phyloP scores from a whole-genome alignment of 140 eudicot species.

The Anethum foeniculum region DNA sequence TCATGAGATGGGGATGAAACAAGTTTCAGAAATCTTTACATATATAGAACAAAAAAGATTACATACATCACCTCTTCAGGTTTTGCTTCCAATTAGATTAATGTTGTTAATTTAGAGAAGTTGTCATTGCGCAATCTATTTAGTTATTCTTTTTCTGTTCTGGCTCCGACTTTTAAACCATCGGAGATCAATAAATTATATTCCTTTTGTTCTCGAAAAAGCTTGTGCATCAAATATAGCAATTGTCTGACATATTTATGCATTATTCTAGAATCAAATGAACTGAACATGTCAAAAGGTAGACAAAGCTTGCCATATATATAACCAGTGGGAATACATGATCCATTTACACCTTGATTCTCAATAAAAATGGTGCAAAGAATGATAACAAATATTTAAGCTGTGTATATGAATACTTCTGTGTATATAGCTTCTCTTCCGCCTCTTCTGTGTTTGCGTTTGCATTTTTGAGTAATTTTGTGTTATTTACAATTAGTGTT shows the following conservation, averaged over 20 bases:
- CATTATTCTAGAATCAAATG: not conserved
- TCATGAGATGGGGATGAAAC: conserved; percentile 71
- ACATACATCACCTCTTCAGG: conserved; percentile 6
- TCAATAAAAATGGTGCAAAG: not conserved
- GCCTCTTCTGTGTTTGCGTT: too few species aligned
- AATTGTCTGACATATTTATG: not conserved
- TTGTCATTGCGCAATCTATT: too few species aligned
- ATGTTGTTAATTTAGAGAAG: too few species aligned
- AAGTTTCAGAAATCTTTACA: not conserved
- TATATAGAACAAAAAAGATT: not conserved
- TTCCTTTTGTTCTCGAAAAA: not conserved
- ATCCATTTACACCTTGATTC: conserved; percentile 8
- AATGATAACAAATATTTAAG: not conserved
- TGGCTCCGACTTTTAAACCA: not conserved
- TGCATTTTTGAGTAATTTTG: too few species aligned
- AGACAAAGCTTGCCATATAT: not conserved
- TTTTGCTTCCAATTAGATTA: not conserved
- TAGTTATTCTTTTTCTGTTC: not conserved
- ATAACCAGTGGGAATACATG: not conserved
- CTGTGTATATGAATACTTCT: too few species aligned
- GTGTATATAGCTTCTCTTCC: too few species aligned
- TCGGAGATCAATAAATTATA: not conserved
- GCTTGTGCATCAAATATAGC: not conserved
- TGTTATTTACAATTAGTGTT: too few species aligned
- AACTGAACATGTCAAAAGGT: not conserved